Evolutionary conservation across 2,329 filamentous ascomycete species (phyloP), one percentile per base, ranked within the genome.

Genomic region (Fusarium robinianum): DNA sequence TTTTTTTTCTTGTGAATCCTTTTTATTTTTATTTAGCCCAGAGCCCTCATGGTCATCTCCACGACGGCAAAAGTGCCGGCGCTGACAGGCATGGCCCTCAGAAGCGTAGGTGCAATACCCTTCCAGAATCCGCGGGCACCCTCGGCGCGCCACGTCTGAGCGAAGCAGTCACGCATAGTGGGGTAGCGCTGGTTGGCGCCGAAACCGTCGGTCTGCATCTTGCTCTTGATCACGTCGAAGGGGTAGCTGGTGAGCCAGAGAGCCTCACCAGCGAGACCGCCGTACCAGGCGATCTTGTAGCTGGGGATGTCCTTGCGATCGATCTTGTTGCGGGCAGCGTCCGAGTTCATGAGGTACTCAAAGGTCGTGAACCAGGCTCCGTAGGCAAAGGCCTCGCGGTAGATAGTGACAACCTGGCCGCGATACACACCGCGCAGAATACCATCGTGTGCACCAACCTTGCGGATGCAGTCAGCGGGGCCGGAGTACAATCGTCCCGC

Each of bases 171-270:
- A 37, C 85, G 80, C 92, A 96, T 96, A 42, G 76, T 85, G 67
- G 74, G 81, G 72, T 87, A 99, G 65, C 78, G 79, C 74, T 85
- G 83, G 52, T 79, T 72, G 34, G 67, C 50, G 5, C 88, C 90
- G 65, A 96, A 94, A 1, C 88, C 91, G 72, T 99, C 94, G 46
- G 87, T 96, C 80, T 99, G 94, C 92, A 97, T 96, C 81, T 96
- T 97, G 72, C 90, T 96, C 87, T 99, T 99, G 72, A 99, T 73
- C 18, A 99, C 92, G 71, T 99, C 94, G 55, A 99, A 87, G 15
- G 94, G 94, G 72, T 99, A 99, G 65, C 90, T 95, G 23, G 80
- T 79, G 41, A 99, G 75, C 94, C 94, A 99, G 44, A 99, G 79
- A 38, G 84, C 89, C 77, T 99, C 94, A 58, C 94, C 94, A 0